Percentiles rank a stretch among this genome's conserved stretches.
Conservation (phyloP, 345 rosid genomes). For the Theobroma cacao region DNA sequence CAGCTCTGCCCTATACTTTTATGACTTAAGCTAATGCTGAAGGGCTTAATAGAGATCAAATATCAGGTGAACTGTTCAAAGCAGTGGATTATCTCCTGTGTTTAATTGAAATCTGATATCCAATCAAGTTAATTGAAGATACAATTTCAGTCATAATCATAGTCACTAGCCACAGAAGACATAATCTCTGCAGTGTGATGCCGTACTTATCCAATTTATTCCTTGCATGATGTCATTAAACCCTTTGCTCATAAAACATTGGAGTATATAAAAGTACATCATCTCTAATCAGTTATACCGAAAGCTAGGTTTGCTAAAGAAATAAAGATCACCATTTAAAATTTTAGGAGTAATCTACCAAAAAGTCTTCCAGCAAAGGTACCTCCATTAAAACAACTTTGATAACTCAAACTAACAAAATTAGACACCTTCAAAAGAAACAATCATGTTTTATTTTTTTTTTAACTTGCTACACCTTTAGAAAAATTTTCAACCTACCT, state of each 20-base stretch:
- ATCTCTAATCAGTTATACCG: neutral
- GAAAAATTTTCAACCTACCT: neutral
- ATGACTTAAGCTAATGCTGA: neutral
- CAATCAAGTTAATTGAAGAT: neutral
- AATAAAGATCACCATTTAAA: neutral
- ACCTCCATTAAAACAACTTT: neutral
- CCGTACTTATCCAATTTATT: neutral
- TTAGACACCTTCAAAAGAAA: neutral
- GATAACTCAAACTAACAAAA: neutral
- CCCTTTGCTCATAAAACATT: neutral
- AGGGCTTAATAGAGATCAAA: neutral
- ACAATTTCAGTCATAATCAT: neutral
- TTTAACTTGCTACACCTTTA: neutral
- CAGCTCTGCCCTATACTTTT: neutral
- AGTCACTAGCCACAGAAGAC: neutral
- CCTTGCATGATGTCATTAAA: neutral
- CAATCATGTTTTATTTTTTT: neutral
- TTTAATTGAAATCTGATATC: neutral
- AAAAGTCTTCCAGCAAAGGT: neutral
- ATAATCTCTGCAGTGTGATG: neutral
- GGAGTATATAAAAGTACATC: neutral
- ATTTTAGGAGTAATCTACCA: neutral
- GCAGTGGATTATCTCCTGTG: neutral
- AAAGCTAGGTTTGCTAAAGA: neutral
- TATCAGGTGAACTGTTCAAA: neutral